Percentiles rank a stretch among this genome's conserved stretches.
Conservation (phyloP, 768 basidiomycete genomes). For the Collybiopsis confluens region DNA sequence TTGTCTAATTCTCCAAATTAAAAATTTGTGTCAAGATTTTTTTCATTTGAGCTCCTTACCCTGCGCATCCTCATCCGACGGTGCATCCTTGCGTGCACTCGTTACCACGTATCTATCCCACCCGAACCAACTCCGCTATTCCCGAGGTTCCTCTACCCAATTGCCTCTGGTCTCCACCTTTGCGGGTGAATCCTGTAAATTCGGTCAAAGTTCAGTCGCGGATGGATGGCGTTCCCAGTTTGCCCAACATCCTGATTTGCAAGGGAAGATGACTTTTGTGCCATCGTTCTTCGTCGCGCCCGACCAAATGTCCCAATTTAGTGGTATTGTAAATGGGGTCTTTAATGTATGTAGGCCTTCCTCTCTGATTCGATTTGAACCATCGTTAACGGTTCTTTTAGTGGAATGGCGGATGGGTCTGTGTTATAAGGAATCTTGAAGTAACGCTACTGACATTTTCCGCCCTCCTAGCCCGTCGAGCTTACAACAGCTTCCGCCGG, state of each 20-base stretch:
- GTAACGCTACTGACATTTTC: neutral
- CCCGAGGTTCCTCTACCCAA: conserved; percentile 25
- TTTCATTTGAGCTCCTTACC: conserved; percentile 42
- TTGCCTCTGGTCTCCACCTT: conserved; percentile 68
- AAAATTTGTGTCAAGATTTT: conserved; percentile 21
- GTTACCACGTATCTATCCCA: conserved; percentile 50
- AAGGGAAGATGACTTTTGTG: conserved; percentile 55
- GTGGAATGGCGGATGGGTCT: conserved; percentile 71
- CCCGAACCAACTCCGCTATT: conserved; percentile 52
- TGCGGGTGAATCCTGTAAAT: conserved; percentile 63
- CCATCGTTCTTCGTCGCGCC: conserved; percentile 69
- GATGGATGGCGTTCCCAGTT: conserved; percentile 60
- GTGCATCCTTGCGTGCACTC: conserved; percentile 44
- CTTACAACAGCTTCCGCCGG: conserved; percentile 42
- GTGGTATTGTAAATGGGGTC: conserved; percentile 49
- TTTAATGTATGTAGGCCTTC: conserved; percentile 44
- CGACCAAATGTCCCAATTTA: conserved; percentile 39
- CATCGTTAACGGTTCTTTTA: conserved; percentile 20
- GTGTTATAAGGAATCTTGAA: neutral
- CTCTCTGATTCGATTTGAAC: conserved; percentile 7
- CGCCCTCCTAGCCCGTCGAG: conserved; percentile 44
- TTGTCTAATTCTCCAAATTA: too few species aligned
- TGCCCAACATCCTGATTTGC: conserved; percentile 38
- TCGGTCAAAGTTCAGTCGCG: conserved; percentile 48
- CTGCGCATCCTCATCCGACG: conserved; percentile 46